Conservation (phyloP, 148 eudicot species). For the Amaranthus cruentus region DNA sequence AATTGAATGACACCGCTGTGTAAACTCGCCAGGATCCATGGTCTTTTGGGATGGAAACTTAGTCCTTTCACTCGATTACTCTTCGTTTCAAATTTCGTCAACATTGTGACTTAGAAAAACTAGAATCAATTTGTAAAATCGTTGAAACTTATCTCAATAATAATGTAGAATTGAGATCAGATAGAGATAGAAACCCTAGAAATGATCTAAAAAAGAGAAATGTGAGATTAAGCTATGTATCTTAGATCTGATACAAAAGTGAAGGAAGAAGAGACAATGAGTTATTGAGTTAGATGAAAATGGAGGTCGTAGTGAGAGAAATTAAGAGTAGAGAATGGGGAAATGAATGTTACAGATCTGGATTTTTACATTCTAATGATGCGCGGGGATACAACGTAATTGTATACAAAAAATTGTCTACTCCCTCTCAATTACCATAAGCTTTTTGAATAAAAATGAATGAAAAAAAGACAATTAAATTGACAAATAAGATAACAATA, state of each 20-base stretch:
- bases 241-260: conserved; percentile 12
- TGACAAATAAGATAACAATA: neutral
- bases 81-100: conserved; percentile 84
- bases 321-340: neutral
- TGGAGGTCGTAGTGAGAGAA: conserved; percentile 8
- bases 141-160: neutral
- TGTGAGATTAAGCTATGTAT: conserved; percentile 5
- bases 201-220: neutral
- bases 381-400: neutral
- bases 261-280: conserved; percentile 3
- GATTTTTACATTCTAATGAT: neutral
- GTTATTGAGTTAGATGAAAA: conserved; percentile 17
- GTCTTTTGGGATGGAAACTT: conserved; percentile 68
- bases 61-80: conserved; percentile 79
- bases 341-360: neutral
- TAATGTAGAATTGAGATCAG: neutral
- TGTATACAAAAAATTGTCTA: neutral
- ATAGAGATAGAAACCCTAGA: conserved; percentile 9
- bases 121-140: conserved; percentile 1
- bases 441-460: neutral
- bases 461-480: neutral
- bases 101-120: conserved; percentile 28
- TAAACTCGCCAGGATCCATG: conserved; percentile 80
- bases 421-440: too few relatives aligned
- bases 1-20: conserved; percentile 81